Conservation (phyloP, 371 early-diverging fungal genomes). For the Gilbertella persicaria region DNA sequence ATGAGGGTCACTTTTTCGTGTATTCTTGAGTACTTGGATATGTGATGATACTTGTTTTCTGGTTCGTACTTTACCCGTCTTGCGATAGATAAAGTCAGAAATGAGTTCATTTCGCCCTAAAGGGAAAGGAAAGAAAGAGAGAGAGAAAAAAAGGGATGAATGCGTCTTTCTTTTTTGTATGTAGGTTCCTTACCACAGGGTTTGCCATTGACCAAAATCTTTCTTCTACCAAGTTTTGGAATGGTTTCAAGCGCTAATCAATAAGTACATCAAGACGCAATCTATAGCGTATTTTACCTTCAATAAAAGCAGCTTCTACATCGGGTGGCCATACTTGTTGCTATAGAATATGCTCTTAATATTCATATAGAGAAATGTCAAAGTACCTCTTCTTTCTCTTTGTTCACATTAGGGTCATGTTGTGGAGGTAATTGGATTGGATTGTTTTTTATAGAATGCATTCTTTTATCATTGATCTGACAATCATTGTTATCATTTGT, state of each 20-base stretch:
- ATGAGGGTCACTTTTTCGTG: constrained; percentile 62
- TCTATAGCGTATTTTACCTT: constrained; percentile 46
- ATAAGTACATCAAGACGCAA: neutral
- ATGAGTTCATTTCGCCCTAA: constrained; percentile 77
- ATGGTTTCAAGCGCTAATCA: constrained; percentile 54
- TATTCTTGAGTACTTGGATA: constrained; percentile 76
- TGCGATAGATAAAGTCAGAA: constrained; percentile 71
- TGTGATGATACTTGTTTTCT: constrained; percentile 81
- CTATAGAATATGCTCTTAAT: neutral
- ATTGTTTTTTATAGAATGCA: constrained; percentile 16
- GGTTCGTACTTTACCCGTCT: constrained; percentile 63
- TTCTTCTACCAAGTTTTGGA: constrained; percentile 61
- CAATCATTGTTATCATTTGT: constrained; percentile 4
- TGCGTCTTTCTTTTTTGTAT: neutral
- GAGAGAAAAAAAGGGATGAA: constrained; percentile 5
- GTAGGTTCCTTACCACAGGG: constrained; percentile 53
- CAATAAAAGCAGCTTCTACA: constrained; percentile 70
- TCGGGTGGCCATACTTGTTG: constrained; percentile 73
- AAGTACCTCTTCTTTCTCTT: constrained; percentile 40
- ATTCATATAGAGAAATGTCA: neutral
- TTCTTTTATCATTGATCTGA: constrained; percentile 21
- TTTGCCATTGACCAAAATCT: constrained; percentile 63
- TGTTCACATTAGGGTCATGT: constrained; percentile 12
- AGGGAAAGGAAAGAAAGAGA: too few species aligned
- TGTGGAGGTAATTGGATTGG: constrained; percentile 9